phyloP scores from a whole-genome alignment of 164 flowering plant species.

The Berberis thunbergii region DNA sequence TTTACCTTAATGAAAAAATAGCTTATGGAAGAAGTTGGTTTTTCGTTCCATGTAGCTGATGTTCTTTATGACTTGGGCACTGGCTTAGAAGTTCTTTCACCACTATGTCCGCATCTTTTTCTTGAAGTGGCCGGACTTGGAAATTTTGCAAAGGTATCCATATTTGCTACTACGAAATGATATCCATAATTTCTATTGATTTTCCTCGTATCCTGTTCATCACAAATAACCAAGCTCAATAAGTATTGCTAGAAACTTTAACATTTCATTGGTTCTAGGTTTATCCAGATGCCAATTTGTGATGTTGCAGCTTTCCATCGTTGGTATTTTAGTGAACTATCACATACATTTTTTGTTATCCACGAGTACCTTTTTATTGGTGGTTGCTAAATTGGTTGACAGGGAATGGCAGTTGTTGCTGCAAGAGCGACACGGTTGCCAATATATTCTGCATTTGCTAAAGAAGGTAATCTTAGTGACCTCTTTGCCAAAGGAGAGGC shows the following conservation, averaged over 20 bases:
- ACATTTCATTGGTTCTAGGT: no score
- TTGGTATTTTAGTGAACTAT: no score
- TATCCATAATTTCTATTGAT: not conserved
- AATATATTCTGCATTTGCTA: constrained; percentile 94
- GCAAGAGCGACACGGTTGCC: constrained; percentile 97
- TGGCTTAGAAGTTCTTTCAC: constrained; percentile 93
- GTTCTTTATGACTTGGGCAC: constrained; percentile 91
- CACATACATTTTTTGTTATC: not conserved
- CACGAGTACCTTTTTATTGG: not conserved
- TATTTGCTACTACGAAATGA: not conserved
- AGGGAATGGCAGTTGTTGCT: constrained; percentile 99
- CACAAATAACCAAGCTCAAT: not conserved
- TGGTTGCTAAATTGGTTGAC: constrained; percentile 8
- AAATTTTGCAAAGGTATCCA: constrained; percentile 85
- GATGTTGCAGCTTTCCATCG: no score
- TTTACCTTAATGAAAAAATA: not conserved
- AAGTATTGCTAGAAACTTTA: no score
- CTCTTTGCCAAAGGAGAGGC: constrained; percentile 97
- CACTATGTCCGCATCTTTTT: constrained; percentile 88
- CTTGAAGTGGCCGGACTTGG: constrained; percentile 98
- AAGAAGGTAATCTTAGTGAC: constrained; percentile 98
- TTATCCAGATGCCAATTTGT: no score
- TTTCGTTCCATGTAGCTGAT: constrained; percentile 66
- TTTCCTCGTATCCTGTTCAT: not conserved
- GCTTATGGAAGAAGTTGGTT: constrained; percentile 13